A percentile compares a stretch with the other conserved stretches of the same genome.
These are phyloP conservation scores for Rhodotorula kratochvilovae DNA, from an alignment of 768 basidiomycete genomes.

Conservation along the genomic window DNA sequence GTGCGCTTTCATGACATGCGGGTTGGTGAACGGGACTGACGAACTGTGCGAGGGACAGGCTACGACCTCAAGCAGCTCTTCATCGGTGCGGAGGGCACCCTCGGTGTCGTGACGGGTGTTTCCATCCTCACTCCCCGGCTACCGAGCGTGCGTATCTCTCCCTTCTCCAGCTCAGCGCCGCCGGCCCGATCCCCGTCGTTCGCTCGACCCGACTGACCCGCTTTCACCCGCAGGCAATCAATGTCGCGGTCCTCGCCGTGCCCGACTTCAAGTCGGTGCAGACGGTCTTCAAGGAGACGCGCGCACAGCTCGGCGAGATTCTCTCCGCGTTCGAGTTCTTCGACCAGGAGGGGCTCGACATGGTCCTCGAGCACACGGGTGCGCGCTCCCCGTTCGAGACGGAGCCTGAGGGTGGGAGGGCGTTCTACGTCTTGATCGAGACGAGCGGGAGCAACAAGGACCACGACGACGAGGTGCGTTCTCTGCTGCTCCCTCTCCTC, in stretches of 20 bases:
- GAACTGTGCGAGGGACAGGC: conserved; percentile 52
- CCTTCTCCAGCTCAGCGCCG: background rate
- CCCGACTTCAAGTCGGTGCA: conserved; percentile 81
- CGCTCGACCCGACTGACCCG: background rate
- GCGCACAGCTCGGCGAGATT: conserved; percentile 81
- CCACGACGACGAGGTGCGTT: conserved; percentile 80
- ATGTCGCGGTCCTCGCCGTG: conserved; percentile 85
- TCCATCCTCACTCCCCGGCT: conserved; percentile 86
- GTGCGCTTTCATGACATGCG: conserved; percentile 50
- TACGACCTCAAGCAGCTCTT: conserved; percentile 98
- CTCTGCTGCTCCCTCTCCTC: background rate
- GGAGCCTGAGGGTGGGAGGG: conserved; percentile 71
- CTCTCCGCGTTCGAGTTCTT: conserved; percentile 96
- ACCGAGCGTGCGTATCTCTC: conserved; percentile 47
- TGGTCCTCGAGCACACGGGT: conserved; percentile 60
- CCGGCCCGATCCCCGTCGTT: background rate
- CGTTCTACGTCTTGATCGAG: conserved; percentile 82
- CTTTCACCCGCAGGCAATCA: conserved; percentile 58
- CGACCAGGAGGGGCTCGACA: conserved; percentile 75
- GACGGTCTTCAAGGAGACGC: conserved; percentile 74
- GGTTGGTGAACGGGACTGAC: background rate
- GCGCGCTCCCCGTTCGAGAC: conserved; percentile 68
- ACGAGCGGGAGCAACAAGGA: conserved; percentile 88
- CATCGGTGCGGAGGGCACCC: conserved; percentile 93
- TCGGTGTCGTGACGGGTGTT: conserved; percentile 89